phyloP scores from a whole-genome alignment of 805 yeast genomes.

The Schizosaccharomyces japonicus region DNA sequence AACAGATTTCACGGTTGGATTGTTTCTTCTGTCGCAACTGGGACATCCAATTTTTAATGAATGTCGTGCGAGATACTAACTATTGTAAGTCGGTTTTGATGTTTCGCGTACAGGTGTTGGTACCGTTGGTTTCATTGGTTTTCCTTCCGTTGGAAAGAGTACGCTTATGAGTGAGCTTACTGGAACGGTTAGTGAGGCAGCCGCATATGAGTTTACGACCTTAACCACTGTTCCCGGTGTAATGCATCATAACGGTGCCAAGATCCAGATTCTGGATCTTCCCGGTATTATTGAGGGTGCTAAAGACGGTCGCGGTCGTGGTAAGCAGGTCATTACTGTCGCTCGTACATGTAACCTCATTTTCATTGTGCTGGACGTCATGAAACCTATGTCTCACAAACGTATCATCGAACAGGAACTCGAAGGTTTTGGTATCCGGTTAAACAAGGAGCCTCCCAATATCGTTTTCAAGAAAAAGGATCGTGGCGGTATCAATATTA shows the following conservation, averaged over 20 bases:
- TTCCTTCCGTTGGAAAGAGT: conserved; percentile 70
- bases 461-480: conserved; percentile 80
- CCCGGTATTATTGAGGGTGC: conserved; percentile 97
- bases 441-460: conserved; percentile 76
- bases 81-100: conserved; percentile 50
- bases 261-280: conserved; percentile 75
- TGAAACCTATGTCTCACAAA: conserved; percentile 85
- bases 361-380: conserved; percentile 84
- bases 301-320: conserved; percentile 94
- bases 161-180: conserved; percentile 72
- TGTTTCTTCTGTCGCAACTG: no score
- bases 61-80: neutral
- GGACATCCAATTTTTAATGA: no score
- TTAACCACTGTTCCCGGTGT: conserved; percentile 94
- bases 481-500: conserved; percentile 82
- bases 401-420: conserved; percentile 80
- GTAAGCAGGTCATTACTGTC: conserved; percentile 94
- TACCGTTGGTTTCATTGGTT: conserved; percentile 90
- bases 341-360: conserved; percentile 92
- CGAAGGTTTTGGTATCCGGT: conserved; percentile 91
- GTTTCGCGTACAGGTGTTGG: conserved; percentile 98
- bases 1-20: no score
- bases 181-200: conserved; percentile 93
- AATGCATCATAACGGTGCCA: conserved; percentile 87
- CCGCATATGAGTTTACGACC: conserved; percentile 44